A percentile compares a stretch with the other conserved stretches of the same genome.
phyloP scores from a whole-genome alignment of 129 eudicot genomes.

The Logfia minima region DNA sequence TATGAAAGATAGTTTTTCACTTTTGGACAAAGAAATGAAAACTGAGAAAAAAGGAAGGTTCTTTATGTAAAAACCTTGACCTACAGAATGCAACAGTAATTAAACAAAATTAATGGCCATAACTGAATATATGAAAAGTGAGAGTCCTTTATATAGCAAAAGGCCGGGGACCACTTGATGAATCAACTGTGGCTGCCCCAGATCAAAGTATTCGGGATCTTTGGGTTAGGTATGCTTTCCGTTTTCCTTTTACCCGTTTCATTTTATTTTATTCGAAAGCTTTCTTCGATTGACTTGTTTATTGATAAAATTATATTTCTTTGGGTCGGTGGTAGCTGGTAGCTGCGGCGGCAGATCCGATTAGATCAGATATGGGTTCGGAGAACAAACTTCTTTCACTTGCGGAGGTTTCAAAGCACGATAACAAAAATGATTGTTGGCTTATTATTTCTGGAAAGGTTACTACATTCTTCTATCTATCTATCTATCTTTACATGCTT shows the following conservation, averaged over 20 bases:
- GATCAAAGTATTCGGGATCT: background rate
- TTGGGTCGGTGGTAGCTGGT: background rate
- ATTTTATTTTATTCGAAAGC: background rate
- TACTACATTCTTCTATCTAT: background rate
- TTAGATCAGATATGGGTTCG: background rate
- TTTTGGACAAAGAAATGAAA: too few relatives aligned
- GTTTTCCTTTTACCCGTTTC: background rate
- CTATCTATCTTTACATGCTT: background rate
- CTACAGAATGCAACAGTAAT: too few relatives aligned
- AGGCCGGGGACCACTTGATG: background rate
- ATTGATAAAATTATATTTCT: background rate
- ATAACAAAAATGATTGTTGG: slow-evolving; percentile 60
- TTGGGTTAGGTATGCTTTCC: background rate
- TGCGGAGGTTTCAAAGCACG: slow-evolving; percentile 54
- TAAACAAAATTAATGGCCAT: background rate
- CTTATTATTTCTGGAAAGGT: slow-evolving; percentile 66
- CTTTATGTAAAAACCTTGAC: too few relatives aligned
- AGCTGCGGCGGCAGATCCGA: background rate
- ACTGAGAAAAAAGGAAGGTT: too few relatives aligned
- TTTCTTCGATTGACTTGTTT: background rate
- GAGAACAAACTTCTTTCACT: slow-evolving; percentile 35
- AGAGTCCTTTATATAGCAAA: background rate
- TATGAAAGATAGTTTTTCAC: too few relatives aligned
- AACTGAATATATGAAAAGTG: background rate
- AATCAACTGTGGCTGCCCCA: background rate